Base-by-base conservation (phyloP, 1,139 yeast genomes). In the Pichia sp. region DNA sequence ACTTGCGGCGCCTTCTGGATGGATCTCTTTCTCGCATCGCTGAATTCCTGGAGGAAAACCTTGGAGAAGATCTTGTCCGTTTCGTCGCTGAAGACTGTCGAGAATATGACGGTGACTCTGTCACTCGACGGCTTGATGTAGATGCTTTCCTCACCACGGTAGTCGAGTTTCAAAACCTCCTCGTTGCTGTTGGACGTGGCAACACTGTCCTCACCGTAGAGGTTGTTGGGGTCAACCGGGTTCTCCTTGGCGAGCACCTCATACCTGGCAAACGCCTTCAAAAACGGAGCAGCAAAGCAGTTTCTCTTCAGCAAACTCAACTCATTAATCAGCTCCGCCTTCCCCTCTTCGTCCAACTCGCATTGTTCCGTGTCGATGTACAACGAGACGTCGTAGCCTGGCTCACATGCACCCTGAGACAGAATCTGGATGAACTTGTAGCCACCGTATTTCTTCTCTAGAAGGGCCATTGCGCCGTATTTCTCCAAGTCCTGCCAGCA, bases 1-100 rank as follows among this genome's bases (percentile, higher is more conserved):
- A 93, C 99, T 75, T 95, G 99, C 26, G 99, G 99, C 1, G 99
- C 97, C 52, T 95, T 92, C 73, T 95, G 99, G 57, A 93, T 95
- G 13, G 96, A 88, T 69, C 98, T 83, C 72, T 87, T 87, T 72
- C 99, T 83, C 11, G 99, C 98, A 68, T 89, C 99, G 49, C 93
- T 97, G 72, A 93, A 93, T 73, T 93, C 99, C 72, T 93, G 99
- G 62, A 93, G 75, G 69, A 95, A 93, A 55, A 93, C 97, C 70
- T 88, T 90, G 52, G 98, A 97, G 65, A 93, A 90, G 56, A 90
- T 83, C 70, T 89, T 89, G 72, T 93, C 99, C 8, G 98, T 93
- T 72, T 95, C 99, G 72, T 95, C 99, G 67, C 89, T 88, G 78
- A 93, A 93, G 47, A 90, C 79, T 2, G 98, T 93, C 51, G 96